Percentiles rank a stretch among this genome's conserved stretches.
Conservation (phyloP, 306 rosid species). For the Cicer judaicum region DNA sequence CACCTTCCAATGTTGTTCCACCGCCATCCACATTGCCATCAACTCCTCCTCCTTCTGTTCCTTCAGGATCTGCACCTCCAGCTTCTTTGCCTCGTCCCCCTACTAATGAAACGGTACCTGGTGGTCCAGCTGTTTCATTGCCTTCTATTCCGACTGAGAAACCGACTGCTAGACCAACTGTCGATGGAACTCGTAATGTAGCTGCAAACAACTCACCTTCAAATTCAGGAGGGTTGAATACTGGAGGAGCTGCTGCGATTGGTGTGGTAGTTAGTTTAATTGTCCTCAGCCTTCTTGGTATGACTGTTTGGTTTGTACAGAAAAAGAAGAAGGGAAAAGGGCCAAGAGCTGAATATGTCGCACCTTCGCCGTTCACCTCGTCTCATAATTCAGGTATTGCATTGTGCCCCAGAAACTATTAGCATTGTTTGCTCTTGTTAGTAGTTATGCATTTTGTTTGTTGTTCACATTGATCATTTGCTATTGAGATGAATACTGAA, state of each 20-base stretch:
- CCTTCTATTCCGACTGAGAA: slow-evolving; percentile 60
- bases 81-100: slow-evolving; percentile 53
- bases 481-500: slow-evolving; percentile 1
- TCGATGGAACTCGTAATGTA: slow-evolving; percentile 41
- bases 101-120: slow-evolving; percentile 45
- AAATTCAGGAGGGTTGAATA: slow-evolving; percentile 52
- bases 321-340: slow-evolving; percentile 63
- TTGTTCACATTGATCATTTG: slow-evolving; percentile 14
- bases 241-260: slow-evolving; percentile 65
- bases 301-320: slow-evolving; percentile 66
- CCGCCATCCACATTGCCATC: slow-evolving; percentile 51
- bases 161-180: slow-evolving; percentile 64
- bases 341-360: slow-evolving; percentile 50
- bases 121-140: slow-evolving; percentile 36
- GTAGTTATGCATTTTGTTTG: slow-evolving; percentile 40
- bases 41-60: slow-evolving; percentile 67
- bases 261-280: slow-evolving; percentile 68
- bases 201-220: slow-evolving; percentile 41
- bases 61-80: slow-evolving; percentile 67
- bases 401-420: slow-evolving; percentile 27
- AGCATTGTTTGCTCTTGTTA: slow-evolving; percentile 12
- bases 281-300: slow-evolving; percentile 69
- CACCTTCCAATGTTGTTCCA: slow-evolving; percentile 42
- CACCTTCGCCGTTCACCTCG: slow-evolving; percentile 82
- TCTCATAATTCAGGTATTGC: slow-evolving; percentile 93